Evolutionary conservation across 1,284 basidiomycete genomes (phyloP).

Genomic region (Cutaneotrichosporon curvatum): DNA sequence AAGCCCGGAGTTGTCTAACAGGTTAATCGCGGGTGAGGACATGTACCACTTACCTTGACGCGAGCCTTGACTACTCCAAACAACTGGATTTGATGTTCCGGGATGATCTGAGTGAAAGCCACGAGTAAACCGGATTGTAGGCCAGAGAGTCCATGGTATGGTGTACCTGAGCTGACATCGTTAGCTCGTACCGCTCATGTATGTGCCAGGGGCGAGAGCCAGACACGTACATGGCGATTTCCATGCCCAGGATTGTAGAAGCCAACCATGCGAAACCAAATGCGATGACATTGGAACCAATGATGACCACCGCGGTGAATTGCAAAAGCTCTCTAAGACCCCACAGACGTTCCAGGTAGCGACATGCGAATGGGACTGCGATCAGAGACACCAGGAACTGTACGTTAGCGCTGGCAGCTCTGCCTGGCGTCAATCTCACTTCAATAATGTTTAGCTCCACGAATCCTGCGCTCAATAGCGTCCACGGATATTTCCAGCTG

Average conservation of each 20-base stretch:
- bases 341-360: slow-evolving; percentile 91
- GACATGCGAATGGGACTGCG: slow-evolving; percentile 70
- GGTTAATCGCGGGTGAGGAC: slow-evolving; percentile 5
- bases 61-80: slow-evolving; percentile 76
- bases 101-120: slow-evolving; percentile 93
- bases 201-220: too few relatives aligned
- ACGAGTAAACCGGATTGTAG: slow-evolving; percentile 86
- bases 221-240: slow-evolving; percentile 53
- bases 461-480: slow-evolving; percentile 74
- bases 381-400: slow-evolving; percentile 72
- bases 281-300: slow-evolving; percentile 78
- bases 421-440: slow-evolving; percentile 50
- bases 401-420: slow-evolving; percentile 6
- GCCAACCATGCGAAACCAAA: slow-evolving; percentile 53
- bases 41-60: slow-evolving; percentile 66
- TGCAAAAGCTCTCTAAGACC: slow-evolving; percentile 76
- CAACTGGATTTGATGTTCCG: slow-evolving; percentile 93
- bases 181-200: slow-evolving; percentile 5
- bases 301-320: slow-evolving; percentile 72
- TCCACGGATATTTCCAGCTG: slow-evolving; percentile 86
- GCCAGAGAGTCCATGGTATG: slow-evolving; percentile 86
- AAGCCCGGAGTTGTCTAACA: slow-evolving; percentile 79
- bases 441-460: slow-evolving; percentile 79
- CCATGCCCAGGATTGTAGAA: slow-evolving; percentile 39
- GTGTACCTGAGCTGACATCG: slow-evolving; percentile 64